Evolutionary conservation across 2,329 filamentous ascomycete genomes (phyloP).

Genomic region (Macrophomina tecta): DNA sequence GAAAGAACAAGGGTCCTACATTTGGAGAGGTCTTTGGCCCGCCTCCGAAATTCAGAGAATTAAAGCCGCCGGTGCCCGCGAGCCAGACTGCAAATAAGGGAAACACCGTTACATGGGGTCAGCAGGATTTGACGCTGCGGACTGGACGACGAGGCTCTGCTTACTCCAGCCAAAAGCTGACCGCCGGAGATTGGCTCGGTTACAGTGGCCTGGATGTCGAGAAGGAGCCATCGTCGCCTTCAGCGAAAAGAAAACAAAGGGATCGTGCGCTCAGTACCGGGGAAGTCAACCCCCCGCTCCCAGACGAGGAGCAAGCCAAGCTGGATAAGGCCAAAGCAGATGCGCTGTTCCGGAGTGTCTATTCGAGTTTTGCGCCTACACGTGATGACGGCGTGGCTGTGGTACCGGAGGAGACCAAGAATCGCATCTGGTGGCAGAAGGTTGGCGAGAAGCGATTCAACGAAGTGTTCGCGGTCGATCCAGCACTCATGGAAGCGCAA

Average conservation of each 20-base stretch:
- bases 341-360: slow-evolving; percentile 75
- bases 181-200: slow-evolving; percentile 69
- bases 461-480: slow-evolving; percentile 64
- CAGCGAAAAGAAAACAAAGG: slow-evolving; percentile 69
- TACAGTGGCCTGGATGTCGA: slow-evolving; percentile 56
- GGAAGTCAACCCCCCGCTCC: slow-evolving; percentile 61
- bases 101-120: slow-evolving; percentile 56
- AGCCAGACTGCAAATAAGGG: slow-evolving; percentile 70
- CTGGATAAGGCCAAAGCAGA: slow-evolving; percentile 70
- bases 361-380: slow-evolving; percentile 79
- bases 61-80: slow-evolving; percentile 74
- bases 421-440: slow-evolving; percentile 78
- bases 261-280: slow-evolving; percentile 73
- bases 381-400: slow-evolving; percentile 76
- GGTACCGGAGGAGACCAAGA: slow-evolving; percentile 70
- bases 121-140: slow-evolving; percentile 61
- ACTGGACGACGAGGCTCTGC: slow-evolving; percentile 51
- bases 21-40: slow-evolving; percentile 78
- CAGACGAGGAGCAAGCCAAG: slow-evolving; percentile 47
- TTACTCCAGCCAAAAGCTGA: slow-evolving; percentile 71
- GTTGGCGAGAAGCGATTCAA: slow-evolving; percentile 70
- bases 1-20: slow-evolving; percentile 65
- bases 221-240: slow-evolving; percentile 62
- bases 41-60: slow-evolving; percentile 66
- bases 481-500: slow-evolving; percentile 44